These are phyloP conservation scores for Gossypium australe DNA, from an alignment of 345 rosid species.

Conservation along the genomic window DNA sequence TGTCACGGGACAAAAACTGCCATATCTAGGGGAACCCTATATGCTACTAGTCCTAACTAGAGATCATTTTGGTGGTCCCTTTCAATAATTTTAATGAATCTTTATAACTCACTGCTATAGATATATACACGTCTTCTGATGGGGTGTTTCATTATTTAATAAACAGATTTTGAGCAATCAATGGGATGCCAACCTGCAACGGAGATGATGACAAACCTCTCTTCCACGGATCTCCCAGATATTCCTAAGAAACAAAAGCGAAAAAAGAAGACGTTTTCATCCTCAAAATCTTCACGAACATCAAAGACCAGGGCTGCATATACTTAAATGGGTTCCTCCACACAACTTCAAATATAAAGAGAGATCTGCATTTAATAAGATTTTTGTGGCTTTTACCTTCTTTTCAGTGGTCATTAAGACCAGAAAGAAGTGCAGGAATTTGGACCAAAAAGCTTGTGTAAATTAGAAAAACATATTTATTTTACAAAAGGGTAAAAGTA, in stretches of 20 bases:
- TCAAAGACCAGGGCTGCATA: constrained; percentile 25
- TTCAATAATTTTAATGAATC: background rate
- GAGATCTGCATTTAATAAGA: constrained; percentile 8
- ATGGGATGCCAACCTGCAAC: constrained; percentile 27
- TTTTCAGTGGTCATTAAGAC: background rate
- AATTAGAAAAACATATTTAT: background rate
- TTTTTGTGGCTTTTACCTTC: background rate
- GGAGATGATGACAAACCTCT: constrained; percentile 26
- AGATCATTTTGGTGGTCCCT: constrained; percentile 14
- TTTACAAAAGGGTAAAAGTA: background rate
- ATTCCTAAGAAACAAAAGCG: constrained; percentile 47
- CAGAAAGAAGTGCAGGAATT: background rate
- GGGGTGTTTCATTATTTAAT: background rate
- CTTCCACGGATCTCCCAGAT: constrained; percentile 31
- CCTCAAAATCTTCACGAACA: constrained; percentile 27
- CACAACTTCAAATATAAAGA: constrained; percentile 15
- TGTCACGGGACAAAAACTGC: constrained; percentile 40
- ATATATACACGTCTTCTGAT: background rate
- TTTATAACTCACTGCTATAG: background rate
- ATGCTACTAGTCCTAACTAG: constrained; percentile 2
- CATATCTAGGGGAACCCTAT: constrained; percentile 20
- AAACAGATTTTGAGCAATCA: constrained; percentile 42
- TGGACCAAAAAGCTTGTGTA: constrained; percentile 16
- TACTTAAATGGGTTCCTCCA: constrained; percentile 19
- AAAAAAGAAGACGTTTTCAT: constrained; percentile 39